phyloP scores from a whole-genome alignment of 805 yeast species.

The Suhomyces faveliae region DNA sequence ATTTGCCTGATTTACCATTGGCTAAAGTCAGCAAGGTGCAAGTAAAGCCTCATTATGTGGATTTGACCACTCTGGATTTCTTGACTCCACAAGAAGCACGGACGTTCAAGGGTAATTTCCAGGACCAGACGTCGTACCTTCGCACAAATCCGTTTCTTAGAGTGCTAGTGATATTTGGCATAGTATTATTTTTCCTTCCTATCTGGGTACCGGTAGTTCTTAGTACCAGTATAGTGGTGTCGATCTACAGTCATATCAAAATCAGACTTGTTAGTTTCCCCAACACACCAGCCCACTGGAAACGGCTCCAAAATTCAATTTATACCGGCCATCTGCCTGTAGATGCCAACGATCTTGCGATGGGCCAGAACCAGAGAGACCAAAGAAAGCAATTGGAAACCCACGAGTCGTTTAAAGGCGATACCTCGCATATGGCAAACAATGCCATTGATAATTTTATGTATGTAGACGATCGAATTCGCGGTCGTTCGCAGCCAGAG shows the following conservation, averaged over 20 bases:
- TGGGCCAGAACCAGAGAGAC: slow-evolving; percentile 30
- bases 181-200: slow-evolving; percentile 38
- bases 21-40: slow-evolving; percentile 36
- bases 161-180: slow-evolving; percentile 21
- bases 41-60: slow-evolving; percentile 52
- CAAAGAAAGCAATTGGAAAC: slow-evolving; percentile 24
- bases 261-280: slow-evolving; percentile 27
- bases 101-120: slow-evolving; percentile 24
- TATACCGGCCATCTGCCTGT: slow-evolving; percentile 26
- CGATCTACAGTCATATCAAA: slow-evolving; percentile 41
- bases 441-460: slow-evolving; percentile 36
- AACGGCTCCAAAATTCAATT: slow-evolving; percentile 29
- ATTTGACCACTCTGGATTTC: slow-evolving; percentile 36
- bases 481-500: slow-evolving; percentile 4
- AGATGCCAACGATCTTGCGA: slow-evolving; percentile 30
- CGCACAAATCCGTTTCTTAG: slow-evolving; percentile 27
- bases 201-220: slow-evolving; percentile 51
- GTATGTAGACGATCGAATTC: slow-evolving; percentile 27
- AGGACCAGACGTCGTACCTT: slow-evolving; percentile 39
- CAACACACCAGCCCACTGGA: slow-evolving; percentile 31
- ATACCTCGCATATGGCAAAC: slow-evolving; percentile 38
- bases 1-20: slow-evolving; percentile 45
- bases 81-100: slow-evolving; percentile 11
- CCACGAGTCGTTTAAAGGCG: slow-evolving; percentile 41
- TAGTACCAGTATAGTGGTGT: slow-evolving; percentile 31